Evolutionary conservation across 164 flowering plant species (phyloP).

Genomic region (Litsea cubeba): DNA sequence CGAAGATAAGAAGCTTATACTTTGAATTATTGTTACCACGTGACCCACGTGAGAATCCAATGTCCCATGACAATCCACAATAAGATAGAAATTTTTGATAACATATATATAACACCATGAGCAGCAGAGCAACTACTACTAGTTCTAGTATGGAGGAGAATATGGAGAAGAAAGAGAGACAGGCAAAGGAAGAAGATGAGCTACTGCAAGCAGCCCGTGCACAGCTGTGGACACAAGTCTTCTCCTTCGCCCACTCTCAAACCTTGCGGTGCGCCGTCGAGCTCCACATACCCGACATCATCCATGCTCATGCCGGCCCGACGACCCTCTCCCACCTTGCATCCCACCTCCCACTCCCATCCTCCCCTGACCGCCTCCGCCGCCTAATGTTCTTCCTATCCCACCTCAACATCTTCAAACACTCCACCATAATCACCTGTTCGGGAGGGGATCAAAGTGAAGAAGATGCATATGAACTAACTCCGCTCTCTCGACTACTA

Average conservation of each 20-base stretch:
- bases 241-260: neutral
- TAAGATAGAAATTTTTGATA: no score
- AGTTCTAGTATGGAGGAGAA: no score
- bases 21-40: no score
- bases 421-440: no score
- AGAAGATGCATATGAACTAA: neutral
- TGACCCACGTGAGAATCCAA: no score
- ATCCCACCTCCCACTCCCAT: neutral
- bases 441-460: neutral
- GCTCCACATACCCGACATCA: neutral
- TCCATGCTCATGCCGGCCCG: conserved; percentile 2
- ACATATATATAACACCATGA: no score
- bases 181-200: no score
- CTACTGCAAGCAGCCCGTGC: neutral
- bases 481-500: neutral
- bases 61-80: no score
- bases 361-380: neutral
- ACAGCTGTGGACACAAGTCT: conserved; percentile 2
- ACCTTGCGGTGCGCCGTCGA: neutral
- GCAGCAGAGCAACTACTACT: no score
- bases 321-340: neutral
- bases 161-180: no score
- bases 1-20: no score
- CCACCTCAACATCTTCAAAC: neutral
- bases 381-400: neutral